These are phyloP conservation scores for Scheffersomyces illinoinensis DNA, from an alignment of 1,139 yeast species.

Conservation along the genomic window DNA sequence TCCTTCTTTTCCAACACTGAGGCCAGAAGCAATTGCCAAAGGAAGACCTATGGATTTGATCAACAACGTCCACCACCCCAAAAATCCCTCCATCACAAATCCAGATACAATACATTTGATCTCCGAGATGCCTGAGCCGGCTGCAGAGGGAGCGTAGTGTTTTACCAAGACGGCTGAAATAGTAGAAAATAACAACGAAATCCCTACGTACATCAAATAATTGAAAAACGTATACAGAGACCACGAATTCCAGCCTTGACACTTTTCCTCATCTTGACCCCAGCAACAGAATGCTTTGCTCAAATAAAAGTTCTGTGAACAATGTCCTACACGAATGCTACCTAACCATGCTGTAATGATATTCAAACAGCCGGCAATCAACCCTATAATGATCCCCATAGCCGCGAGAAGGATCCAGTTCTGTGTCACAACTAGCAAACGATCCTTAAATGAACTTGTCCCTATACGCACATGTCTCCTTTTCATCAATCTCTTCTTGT, in stretches of 20 bases:
- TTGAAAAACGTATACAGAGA: conserved; percentile 43
- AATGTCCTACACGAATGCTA: conserved; percentile 75
- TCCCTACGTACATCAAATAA: conserved; percentile 57
- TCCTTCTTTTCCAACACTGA: conserved; percentile 83
- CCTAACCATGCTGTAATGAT: conserved; percentile 86
- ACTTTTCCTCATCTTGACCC: conserved; percentile 51
- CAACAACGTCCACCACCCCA: conserved; percentile 69
- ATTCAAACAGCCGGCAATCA: conserved; percentile 78
- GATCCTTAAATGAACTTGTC: conserved; percentile 21
- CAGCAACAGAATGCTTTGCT: conserved; percentile 82
- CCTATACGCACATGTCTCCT: conserved; percentile 12
- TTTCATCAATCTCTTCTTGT: conserved; percentile 34
- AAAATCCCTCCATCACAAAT: conserved; percentile 75
- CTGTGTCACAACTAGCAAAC: conserved; percentile 51
- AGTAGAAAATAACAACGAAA: conserved; percentile 64
- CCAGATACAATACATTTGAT: conserved; percentile 95
- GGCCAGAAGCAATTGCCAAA: conserved; percentile 78
- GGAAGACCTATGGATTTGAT: conserved; percentile 85
- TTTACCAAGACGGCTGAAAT: conserved; percentile 70
- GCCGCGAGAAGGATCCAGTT: conserved; percentile 75
- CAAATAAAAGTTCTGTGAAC: conserved; percentile 67
- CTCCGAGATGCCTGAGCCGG: conserved; percentile 97
- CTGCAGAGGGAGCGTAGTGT: conserved; percentile 81
- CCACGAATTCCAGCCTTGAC: conserved; percentile 62
- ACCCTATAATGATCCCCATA: conserved; percentile 77